phyloP scores from a whole-genome alignment of 2,329 filamentous ascomycete species.

The Ploettnerulaceae sp. region DNA sequence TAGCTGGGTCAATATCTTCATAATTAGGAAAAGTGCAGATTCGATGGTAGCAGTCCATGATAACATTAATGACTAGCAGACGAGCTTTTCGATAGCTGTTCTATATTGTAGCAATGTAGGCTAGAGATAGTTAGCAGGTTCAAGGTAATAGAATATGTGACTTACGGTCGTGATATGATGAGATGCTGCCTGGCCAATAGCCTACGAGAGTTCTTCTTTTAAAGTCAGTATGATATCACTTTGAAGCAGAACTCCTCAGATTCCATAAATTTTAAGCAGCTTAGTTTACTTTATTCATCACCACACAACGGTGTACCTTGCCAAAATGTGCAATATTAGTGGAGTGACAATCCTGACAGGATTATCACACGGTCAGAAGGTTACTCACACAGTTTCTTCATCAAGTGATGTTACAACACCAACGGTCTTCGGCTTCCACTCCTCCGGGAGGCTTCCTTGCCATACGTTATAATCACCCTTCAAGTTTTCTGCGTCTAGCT shows the following conservation, averaged over 20 bases:
- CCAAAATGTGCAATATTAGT: too few relatives aligned
- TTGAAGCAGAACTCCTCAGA: too few relatives aligned
- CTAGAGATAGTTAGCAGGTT: background rate
- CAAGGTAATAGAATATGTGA: background rate
- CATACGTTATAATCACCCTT: background rate
- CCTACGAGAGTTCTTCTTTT: background rate
- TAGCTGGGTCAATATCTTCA: background rate
- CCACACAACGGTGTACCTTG: too few relatives aligned
- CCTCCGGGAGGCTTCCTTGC: background rate
- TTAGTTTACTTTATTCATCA: too few relatives aligned
- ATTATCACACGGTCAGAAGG: background rate
- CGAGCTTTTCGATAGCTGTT: slow-evolving; percentile 3
- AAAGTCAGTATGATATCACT: background rate
- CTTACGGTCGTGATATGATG: slow-evolving; percentile 2
- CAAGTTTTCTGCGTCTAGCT: background rate
- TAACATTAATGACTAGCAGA: background rate
- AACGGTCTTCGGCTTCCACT: background rate
- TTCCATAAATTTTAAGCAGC: too few relatives aligned
- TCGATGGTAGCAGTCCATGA: background rate
- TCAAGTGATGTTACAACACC: background rate
- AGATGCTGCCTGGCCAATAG: background rate
- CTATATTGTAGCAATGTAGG: slow-evolving; percentile 1
- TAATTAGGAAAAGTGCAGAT: slow-evolving; percentile 3
- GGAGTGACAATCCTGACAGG: too few relatives aligned
- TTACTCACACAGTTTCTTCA: background rate